Percentiles rank a stretch among this genome's conserved stretches.
These are phyloP conservation scores for Cordyceps tenuipes DNA, from an alignment of 2,329 filamentous ascomycete genomes.

Conservation along the genomic window DNA sequence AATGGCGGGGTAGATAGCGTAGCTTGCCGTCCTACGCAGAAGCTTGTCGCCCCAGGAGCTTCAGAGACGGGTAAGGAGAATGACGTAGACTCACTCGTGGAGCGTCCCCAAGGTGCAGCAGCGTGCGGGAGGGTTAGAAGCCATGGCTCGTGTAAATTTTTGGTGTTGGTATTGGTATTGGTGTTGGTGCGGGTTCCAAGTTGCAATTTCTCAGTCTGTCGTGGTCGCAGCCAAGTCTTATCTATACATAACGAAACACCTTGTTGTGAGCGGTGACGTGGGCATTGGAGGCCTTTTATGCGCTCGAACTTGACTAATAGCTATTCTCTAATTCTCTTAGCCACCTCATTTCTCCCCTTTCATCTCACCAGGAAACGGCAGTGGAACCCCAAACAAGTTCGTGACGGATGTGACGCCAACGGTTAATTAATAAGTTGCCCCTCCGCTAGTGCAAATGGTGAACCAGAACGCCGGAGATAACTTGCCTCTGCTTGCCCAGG, in stretches of 20 bases:
- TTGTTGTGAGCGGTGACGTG: not conserved
- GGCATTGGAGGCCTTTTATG: not conserved
- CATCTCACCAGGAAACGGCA: not conserved
- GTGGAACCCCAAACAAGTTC: not conserved
- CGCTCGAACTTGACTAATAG: not conserved
- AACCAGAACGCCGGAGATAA: not conserved
- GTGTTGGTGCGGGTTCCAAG: not conserved
- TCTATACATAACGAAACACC: not conserved
- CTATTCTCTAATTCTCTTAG: not conserved
- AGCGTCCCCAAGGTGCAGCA: slow-evolving; percentile 47
- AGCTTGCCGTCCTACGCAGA: not conserved
- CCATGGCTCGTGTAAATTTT: slow-evolving; percentile 31
- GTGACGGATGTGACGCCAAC: not conserved
- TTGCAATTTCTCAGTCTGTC: not conserved
- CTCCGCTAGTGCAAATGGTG: not conserved
- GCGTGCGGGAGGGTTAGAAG: slow-evolving; percentile 41
- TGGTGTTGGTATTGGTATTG: too few relatives aligned
- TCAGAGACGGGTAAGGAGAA: not conserved
- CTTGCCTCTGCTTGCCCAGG: not conserved
- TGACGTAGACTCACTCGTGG: slow-evolving; percentile 38
- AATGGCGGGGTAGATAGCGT: not conserved
- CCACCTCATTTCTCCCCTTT: not conserved
- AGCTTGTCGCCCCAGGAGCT: not conserved
- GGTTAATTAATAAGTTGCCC: not conserved
- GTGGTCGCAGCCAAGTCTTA: not conserved